phyloP scores from a whole-genome alignment of 345 rosid genomes.

The Heritiera littoralis region DNA sequence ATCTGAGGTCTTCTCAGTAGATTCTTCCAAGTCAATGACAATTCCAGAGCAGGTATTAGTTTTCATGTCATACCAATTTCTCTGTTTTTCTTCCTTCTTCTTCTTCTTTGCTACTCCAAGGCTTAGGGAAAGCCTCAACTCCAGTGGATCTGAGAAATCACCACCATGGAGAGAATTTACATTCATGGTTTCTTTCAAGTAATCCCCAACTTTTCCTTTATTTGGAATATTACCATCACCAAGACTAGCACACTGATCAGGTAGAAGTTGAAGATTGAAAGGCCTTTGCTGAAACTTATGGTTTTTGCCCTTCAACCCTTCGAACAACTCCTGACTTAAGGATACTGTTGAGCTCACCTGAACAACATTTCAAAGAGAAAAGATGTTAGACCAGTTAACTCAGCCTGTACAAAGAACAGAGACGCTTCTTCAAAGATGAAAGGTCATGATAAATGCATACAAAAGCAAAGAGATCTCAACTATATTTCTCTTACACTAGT shows the following conservation, averaged over 20 bases:
- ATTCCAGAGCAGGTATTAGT: slow-evolving; percentile 15
- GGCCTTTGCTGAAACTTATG: slow-evolving; percentile 28
- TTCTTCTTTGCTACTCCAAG: slow-evolving; percentile 27
- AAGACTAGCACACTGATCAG: slow-evolving; percentile 30
- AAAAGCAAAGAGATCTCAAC: not conserved
- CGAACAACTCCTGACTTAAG: slow-evolving; percentile 21
- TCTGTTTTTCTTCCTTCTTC: slow-evolving; percentile 18
- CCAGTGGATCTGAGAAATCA: slow-evolving; percentile 24
- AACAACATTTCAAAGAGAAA: slow-evolving; percentile 21
- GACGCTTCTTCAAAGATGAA: not conserved
- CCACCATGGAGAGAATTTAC: not conserved
- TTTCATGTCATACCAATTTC: slow-evolving; percentile 22
- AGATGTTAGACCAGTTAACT: not conserved
- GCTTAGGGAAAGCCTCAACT: slow-evolving; percentile 46
- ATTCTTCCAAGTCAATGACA: slow-evolving; percentile 42
- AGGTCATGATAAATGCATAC: not conserved
- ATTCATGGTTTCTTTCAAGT: slow-evolving; percentile 4
- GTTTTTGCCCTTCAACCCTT: slow-evolving; percentile 14
- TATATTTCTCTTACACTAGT: not conserved
- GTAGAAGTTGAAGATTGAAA: slow-evolving; percentile 36
- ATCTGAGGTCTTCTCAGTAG: slow-evolving; percentile 19
- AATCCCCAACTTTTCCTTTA: slow-evolving; percentile 23
- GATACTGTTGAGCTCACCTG: slow-evolving; percentile 28
- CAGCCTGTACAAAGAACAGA: not conserved
- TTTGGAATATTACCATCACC: slow-evolving; percentile 24